Conservation (phyloP, 179 eudicot species). For the Heliamphora ciliata region DNA sequence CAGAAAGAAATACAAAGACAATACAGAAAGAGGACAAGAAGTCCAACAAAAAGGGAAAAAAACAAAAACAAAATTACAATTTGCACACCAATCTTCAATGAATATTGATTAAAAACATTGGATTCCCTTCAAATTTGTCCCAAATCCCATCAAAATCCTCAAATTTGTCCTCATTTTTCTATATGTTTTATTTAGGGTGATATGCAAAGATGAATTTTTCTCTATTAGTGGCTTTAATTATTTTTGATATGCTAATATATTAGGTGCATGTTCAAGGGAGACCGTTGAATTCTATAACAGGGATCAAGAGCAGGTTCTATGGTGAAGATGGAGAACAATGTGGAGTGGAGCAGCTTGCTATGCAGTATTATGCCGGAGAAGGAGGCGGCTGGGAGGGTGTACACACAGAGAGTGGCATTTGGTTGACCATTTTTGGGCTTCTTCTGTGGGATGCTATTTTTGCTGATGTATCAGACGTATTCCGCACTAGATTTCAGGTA, state of each 20-base stretch:
- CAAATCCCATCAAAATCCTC: too few species aligned
- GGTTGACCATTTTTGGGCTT: constrained; percentile 88
- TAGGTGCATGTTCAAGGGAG: constrained; percentile 83
- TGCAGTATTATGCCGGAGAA: constrained; percentile 86
- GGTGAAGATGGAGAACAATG: constrained; percentile 87
- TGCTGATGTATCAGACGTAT: constrained; percentile 80
- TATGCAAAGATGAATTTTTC: not conserved
- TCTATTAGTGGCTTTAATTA: constrained; percentile 1
- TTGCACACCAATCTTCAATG: too few species aligned
- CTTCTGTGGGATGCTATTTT: constrained; percentile 92
- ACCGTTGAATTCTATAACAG: constrained; percentile 59
- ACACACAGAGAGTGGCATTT: constrained; percentile 89
- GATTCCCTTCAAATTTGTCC: too few species aligned
- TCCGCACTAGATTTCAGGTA: constrained; percentile 84
- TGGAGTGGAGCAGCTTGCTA: constrained; percentile 88
- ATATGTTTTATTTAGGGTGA: not conserved
- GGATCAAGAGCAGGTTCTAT: constrained; percentile 81
- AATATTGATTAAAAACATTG: too few species aligned
- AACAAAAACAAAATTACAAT: too few species aligned
- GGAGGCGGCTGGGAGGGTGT: constrained; percentile 95
- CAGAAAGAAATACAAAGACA: too few species aligned
- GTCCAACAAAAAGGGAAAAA: too few species aligned
- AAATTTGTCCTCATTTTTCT: not conserved
- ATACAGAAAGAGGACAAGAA: too few species aligned
- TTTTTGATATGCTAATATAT: constrained; percentile 14